These are phyloP conservation scores for Mycocentrospora acerina DNA, from an alignment of 2,329 filamentous ascomycete genomes.

Conservation along the genomic window DNA sequence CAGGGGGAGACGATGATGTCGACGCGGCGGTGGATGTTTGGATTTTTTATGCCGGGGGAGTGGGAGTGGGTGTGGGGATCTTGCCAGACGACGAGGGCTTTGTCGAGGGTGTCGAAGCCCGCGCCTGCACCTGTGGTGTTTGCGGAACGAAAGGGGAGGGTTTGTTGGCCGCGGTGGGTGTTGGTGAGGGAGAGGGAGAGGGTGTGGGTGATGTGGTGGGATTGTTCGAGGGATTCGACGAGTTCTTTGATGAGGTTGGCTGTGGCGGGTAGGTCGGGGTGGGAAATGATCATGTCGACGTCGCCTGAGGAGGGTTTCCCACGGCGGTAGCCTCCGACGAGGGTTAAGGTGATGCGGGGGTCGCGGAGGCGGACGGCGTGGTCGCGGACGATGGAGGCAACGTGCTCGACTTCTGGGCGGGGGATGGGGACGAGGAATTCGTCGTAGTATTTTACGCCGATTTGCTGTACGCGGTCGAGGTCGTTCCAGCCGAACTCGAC, in stretches of 20 bases:
- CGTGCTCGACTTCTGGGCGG: constrained; percentile 70
- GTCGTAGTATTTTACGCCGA: constrained; percentile 90
- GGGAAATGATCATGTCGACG: constrained; percentile 82
- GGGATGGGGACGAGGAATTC: constrained; percentile 75
- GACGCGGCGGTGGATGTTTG: constrained; percentile 77
- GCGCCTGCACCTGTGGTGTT: constrained; percentile 48
- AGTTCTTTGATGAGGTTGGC: constrained; percentile 70
- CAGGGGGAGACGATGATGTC: constrained; percentile 91
- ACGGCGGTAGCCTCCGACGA: constrained; percentile 80
- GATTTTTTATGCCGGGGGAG: constrained; percentile 57
- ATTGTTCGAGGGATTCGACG: constrained; percentile 68
- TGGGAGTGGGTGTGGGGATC: too few relatives aligned
- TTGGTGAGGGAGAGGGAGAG: constrained; percentile 69
- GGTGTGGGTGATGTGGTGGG: constrained; percentile 77
- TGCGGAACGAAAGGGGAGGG: constrained; percentile 55
- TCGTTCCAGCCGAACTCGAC: constrained; percentile 77
- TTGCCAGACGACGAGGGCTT: constrained; percentile 92
- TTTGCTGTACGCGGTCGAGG: constrained; percentile 81
- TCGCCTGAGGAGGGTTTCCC: constrained; percentile 75
- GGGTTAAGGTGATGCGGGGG: constrained; percentile 56
- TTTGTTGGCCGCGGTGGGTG: constrained; percentile 70
- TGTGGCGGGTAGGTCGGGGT: constrained; percentile 70
- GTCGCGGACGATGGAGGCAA: constrained; percentile 62
- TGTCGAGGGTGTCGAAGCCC: constrained; percentile 87
- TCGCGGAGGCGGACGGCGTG: constrained; percentile 67